phyloP scores from a whole-genome alignment of 306 rosid species.

The Prunus campanulata region DNA sequence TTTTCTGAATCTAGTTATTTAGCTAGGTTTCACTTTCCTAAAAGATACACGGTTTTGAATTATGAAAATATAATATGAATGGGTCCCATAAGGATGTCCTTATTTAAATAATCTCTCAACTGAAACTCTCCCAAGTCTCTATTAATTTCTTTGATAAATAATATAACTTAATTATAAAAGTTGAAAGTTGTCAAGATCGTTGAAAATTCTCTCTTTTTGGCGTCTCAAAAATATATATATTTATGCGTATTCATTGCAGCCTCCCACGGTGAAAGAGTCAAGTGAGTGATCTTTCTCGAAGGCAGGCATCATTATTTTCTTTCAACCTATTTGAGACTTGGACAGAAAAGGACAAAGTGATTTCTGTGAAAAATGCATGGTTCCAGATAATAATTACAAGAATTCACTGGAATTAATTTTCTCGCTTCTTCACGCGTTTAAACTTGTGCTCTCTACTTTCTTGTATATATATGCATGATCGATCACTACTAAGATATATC shows the following conservation, averaged over 20 bases:
- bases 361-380: background rate
- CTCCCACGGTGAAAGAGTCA: conserved; percentile 3
- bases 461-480: background rate
- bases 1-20: background rate
- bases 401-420: background rate
- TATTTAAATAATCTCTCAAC: no score
- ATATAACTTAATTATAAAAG: background rate
- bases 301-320: conserved; percentile 12
- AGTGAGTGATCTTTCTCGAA: conserved; percentile 32
- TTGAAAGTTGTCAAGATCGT: conserved; percentile 19
- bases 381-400: background rate
- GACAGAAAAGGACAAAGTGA: conserved; percentile 31
- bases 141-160: background rate
- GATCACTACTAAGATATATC: background rate
- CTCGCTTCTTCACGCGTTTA: background rate
- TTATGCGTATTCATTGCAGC: background rate
- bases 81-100: no score
- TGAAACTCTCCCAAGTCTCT: background rate
- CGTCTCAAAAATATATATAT: background rate
- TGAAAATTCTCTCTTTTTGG: conserved; percentile 14
- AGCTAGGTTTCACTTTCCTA: background rate
- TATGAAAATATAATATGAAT: no score
- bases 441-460: background rate
- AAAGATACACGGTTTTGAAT: no score
- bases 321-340: conserved; percentile 24